Evolutionary conservation across 108 stramenopile genomes (phyloP), one percentile per base, ranked within the genome.

Genomic region (Fragilariopsis cylindrus): DNA sequence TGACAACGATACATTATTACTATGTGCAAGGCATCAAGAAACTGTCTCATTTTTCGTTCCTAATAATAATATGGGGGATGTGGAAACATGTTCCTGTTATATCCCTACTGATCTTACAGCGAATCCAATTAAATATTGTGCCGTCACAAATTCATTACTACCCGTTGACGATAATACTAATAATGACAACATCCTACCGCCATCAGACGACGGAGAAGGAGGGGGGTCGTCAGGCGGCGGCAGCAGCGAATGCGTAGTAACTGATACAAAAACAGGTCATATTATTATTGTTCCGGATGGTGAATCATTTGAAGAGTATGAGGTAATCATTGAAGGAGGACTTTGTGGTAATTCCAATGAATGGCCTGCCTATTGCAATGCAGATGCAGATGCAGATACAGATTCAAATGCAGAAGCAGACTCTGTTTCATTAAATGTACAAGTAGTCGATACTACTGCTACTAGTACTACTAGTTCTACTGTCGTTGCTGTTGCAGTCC

Each of bases 1-100:
- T 11, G 0, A 48, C 0, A 57, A 54, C 0, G 44, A 63, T 3
- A 60, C 16, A n/a, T 19, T 16, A 30, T 62, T 77, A 30, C 3
- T 76, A 7, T 77, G 76, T 30, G 69, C 69, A 40, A 62, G 54
- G 30, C 48, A 77, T 8, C 11, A 65, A 3, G 48, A 77, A 49
- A 52, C 53, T 7, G 62, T 69, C 5, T 44, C 60, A 7, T 69
- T 77, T 41, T 44, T 70, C 1, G 67, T 62, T 65, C 53, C 53
- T 5, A 45, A 63, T 18, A 48, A 47, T 30, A 45, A 19, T 3
- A 15, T 46, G n/a, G 45, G 71, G 13, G 44, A 60, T 8, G 47
- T 21, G 6, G 8, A 62, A 62, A 60, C 57, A 11, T 72, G 71
- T 30, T 4, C 30, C 3, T 72, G 71, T 13, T 63, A n/a, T 42